phyloP scores from a whole-genome alignment of 202 grass and related monocot genomes.

The Cymbopogon flexuosus region DNA sequence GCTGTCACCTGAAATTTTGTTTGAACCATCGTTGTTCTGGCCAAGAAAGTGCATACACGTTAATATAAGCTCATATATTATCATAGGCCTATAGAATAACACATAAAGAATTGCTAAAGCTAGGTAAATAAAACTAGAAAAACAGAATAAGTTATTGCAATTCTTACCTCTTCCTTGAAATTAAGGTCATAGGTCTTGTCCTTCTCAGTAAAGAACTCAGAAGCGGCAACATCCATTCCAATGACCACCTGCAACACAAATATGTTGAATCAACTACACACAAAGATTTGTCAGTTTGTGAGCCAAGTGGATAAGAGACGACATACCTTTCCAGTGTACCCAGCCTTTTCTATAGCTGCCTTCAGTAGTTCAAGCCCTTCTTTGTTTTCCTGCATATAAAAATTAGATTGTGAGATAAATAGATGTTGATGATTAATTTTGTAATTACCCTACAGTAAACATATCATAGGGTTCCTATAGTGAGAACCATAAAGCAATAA shows the following conservation, averaged over 20 bases:
- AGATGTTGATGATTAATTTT: not conserved
- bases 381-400: slow-evolving; percentile 64
- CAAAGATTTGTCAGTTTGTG: not conserved
- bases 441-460: not conserved
- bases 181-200: slow-evolving; percentile 93
- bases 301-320: not conserved
- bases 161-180: slow-evolving; percentile 85
- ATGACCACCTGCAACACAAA: slow-evolving; percentile 57
- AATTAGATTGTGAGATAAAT: not conserved
- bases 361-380: slow-evolving; percentile 96
- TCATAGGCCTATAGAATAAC: not conserved
- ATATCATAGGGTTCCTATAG: not conserved
- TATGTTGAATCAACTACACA: not conserved
- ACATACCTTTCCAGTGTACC: slow-evolving; percentile 76
- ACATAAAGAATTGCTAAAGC: not conserved
- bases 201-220: slow-evolving; percentile 88
- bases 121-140: not conserved
- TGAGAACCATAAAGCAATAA: not conserved
- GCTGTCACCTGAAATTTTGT: slow-evolving; percentile 93
- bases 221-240: slow-evolving; percentile 98
- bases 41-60: not conserved
- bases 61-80: not conserved
- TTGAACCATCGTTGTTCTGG: slow-evolving; percentile 87
- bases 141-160: not conserved
- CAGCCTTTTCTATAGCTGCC: slow-evolving; percentile 84